A percentile compares a stretch with the other conserved stretches of the same genome.
Conservation (phyloP, 2,329 filamentous ascomycete species). For the Pleoardoris graminearum region DNA sequence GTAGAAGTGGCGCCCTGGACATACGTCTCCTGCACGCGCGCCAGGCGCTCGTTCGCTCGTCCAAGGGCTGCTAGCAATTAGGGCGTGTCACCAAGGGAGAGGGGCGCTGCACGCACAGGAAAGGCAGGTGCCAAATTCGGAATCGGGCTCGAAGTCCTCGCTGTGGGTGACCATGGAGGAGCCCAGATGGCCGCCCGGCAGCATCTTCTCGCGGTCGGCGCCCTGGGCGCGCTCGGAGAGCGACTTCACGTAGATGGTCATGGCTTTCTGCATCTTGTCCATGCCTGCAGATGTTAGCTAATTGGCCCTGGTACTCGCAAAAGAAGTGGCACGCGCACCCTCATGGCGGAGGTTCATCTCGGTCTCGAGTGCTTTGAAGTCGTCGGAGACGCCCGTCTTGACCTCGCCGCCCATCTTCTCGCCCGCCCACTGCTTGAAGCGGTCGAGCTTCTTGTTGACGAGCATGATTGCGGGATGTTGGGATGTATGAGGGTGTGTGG, state of each 20-base stretch:
- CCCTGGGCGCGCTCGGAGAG: constrained; percentile 80
- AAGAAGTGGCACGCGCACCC: constrained; percentile 57
- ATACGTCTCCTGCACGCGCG: constrained; percentile 82
- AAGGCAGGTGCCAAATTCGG: constrained; percentile 87
- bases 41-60: constrained; percentile 83
- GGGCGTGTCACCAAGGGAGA: constrained; percentile 6
- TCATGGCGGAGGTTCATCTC: constrained; percentile 91
- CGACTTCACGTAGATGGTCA: constrained; percentile 85
- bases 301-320: constrained; percentile 6
- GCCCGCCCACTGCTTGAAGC: constrained; percentile 61
- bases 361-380: constrained; percentile 85
- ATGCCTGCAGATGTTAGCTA: constrained; percentile 63
- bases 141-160: constrained; percentile 89
- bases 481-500: not conserved
- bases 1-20: constrained; percentile 74
- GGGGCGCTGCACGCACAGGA: constrained; percentile 57
- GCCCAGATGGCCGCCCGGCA: constrained; percentile 78
- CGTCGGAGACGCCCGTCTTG: constrained; percentile 83
- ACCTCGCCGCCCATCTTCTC: constrained; percentile 93
- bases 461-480: constrained; percentile 57
- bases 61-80: constrained; percentile 64
- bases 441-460: constrained; percentile 59
- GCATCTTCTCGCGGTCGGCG: constrained; percentile 84
- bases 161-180: constrained; percentile 85
- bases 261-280: constrained; percentile 85